Conservation (phyloP, 306 rosid species). For the Lathyrus aphaca region DNA sequence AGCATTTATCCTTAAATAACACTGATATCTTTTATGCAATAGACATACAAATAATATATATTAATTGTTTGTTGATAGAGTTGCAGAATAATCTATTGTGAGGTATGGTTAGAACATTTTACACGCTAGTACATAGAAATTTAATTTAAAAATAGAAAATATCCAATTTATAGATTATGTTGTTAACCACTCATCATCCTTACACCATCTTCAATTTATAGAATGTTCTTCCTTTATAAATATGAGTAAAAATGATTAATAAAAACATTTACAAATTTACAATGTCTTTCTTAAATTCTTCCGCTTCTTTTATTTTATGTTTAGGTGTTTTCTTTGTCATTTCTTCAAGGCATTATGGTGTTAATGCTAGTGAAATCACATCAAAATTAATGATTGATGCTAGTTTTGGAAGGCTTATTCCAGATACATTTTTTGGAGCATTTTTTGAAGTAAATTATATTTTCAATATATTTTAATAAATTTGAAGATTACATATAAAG, state of each 20-base stretch:
- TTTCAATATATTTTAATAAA: background rate
- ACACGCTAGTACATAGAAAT: no score
- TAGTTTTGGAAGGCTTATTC: slow-evolving; percentile 47
- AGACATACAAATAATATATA: no score
- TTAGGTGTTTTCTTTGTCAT: background rate
- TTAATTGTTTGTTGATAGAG: no score
- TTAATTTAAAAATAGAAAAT: background rate
- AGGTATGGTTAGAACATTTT: no score
- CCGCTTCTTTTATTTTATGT: background rate
- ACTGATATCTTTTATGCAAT: no score
- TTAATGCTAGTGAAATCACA: slow-evolving; percentile 20
- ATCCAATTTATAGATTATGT: background rate
- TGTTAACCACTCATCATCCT: background rate
- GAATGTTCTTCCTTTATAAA: background rate
- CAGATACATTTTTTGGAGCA: slow-evolving; percentile 68
- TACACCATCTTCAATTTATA: no score
- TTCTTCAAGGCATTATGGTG: slow-evolving; percentile 1
- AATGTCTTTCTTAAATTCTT: background rate
- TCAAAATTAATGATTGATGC: slow-evolving; percentile 51
- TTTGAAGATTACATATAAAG: background rate
- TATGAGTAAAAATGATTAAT: background rate
- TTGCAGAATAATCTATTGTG: no score
- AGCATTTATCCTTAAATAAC: no score
- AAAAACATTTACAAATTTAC: background rate
- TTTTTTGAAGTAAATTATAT: slow-evolving; percentile 56